Percentiles rank a stretch among this genome's conserved stretches.
phyloP scores from a whole-genome alignment of 345 rosid species.

The Citrus inodora region DNA sequence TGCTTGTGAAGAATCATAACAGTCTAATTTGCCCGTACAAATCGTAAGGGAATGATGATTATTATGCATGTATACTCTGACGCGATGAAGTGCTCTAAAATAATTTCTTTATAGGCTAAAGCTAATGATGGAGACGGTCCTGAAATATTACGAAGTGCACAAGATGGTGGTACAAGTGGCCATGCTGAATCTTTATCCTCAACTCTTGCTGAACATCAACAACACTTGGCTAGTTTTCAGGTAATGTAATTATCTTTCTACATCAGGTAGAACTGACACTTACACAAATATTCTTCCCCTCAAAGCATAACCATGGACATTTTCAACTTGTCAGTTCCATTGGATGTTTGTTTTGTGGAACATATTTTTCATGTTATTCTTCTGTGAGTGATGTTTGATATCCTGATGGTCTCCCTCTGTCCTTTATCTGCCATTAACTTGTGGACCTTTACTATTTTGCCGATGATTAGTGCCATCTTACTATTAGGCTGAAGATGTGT shows the following conservation, averaged over 20 bases:
- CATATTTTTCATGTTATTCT: background rate
- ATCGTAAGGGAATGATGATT: background rate
- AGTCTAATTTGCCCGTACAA: too few species aligned
- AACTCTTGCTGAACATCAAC: constrained; percentile 93
- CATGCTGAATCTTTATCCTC: constrained; percentile 92
- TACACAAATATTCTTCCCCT: background rate
- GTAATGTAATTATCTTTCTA: constrained; percentile 28
- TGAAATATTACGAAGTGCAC: constrained; percentile 76
- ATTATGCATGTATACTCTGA: background rate
- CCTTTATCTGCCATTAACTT: background rate
- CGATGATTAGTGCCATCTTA: background rate
- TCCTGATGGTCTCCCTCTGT: background rate
- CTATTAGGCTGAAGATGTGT: constrained; percentile 2
- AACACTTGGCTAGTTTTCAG: constrained; percentile 98
- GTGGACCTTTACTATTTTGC: background rate
- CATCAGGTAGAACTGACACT: background rate
- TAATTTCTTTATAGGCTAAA: constrained; percentile 61
- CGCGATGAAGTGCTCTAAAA: constrained; percentile 4
- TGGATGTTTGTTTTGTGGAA: background rate
- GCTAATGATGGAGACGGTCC: constrained; percentile 99
- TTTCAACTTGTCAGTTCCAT: background rate
- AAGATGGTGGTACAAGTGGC: constrained; percentile 74
- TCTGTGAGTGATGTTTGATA: background rate
- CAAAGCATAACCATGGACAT: background rate
- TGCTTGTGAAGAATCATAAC: background rate